Evolutionary conservation across 441 rosid species (phyloP).

Genomic region (Adansonia gregorii): DNA sequence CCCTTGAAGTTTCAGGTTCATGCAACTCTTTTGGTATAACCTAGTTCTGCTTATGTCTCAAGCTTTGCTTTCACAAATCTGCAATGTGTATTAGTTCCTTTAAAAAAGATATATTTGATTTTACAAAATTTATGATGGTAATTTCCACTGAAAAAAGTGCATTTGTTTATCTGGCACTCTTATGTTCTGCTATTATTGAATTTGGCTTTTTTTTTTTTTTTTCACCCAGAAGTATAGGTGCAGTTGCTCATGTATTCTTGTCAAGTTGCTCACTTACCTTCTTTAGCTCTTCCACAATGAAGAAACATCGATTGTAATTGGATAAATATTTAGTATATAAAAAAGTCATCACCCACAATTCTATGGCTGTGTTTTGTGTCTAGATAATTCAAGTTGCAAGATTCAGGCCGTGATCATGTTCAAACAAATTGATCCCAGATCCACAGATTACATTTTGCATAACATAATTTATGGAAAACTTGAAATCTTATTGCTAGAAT

Average conservation of each 20-base stretch:
- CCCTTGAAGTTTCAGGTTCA: conserved; percentile 1
- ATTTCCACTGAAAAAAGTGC: neutral
- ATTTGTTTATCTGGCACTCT: conserved; percentile 6
- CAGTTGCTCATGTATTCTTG: conserved; percentile 12
- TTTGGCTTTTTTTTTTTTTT: neutral
- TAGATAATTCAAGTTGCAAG: conserved; percentile 3
- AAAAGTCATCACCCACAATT: conserved; percentile 7
- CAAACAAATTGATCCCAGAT: neutral
- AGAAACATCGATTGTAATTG: neutral
- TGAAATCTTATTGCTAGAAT: neutral
- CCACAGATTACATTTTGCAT: neutral
- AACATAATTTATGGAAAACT: conserved; percentile 12
- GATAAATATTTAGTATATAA: neutral
- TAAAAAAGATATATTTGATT: neutral
- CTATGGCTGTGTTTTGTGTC: neutral
- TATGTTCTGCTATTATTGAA: neutral
- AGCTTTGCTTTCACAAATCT: conserved; percentile 13
- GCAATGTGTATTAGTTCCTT: neutral
- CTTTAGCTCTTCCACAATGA: neutral
- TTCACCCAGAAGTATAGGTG: neutral
- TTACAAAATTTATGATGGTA: neutral
- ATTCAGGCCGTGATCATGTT: neutral
- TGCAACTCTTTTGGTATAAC: neutral
- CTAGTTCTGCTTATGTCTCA: conserved; percentile 6
- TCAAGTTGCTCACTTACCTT: neutral